A percentile compares a stretch with the other conserved stretches of the same genome.
Evolutionary conservation across 2,329 filamentous ascomycete species (phyloP).

Genomic region (Scopulariopsis brevicaulis): DNA sequence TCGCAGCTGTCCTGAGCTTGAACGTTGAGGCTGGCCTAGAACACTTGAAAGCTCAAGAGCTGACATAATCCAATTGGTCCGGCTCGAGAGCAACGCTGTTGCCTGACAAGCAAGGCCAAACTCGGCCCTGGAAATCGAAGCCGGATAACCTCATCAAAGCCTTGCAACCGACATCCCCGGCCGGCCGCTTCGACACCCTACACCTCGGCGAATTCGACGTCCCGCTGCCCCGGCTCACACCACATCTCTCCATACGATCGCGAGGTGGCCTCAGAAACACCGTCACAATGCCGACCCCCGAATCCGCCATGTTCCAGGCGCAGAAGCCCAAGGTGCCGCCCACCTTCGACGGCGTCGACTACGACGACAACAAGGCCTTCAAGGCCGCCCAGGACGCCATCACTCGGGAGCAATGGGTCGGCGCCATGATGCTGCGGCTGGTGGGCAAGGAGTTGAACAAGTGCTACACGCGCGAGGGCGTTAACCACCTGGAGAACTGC

Average conservation of each 20-base stretch:
- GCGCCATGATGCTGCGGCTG: conserved; percentile 77
- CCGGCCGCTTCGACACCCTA: background rate
- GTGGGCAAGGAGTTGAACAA: conserved; percentile 76
- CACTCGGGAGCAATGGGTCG: conserved; percentile 79
- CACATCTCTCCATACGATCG: background rate
- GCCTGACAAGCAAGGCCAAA: background rate
- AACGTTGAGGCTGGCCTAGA: background rate
- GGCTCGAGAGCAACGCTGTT: background rate
- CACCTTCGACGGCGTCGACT: conserved; percentile 80
- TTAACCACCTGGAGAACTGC: conserved; percentile 84
- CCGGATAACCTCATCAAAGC: conserved; percentile 3
- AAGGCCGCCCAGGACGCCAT: conserved; percentile 77
- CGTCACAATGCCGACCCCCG: conserved; percentile 62
- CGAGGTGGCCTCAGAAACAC: conserved; percentile 10
- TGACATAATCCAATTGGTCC: background rate
- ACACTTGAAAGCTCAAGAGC: too few species aligned
- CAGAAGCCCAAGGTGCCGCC: conserved; percentile 75
- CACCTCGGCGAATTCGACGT: background rate
- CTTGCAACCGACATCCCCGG: background rate
- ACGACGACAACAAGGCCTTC: conserved; percentile 68
- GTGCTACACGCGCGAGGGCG: conserved; percentile 74
- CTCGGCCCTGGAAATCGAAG: background rate
- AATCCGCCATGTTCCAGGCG: conserved; percentile 70
- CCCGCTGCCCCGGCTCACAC: background rate
- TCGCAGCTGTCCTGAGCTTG: background rate